These are phyloP conservation scores for Colletotrichum simmondsii DNA, from an alignment of 2,329 filamentous ascomycete species.

Conservation along the genomic window DNA sequence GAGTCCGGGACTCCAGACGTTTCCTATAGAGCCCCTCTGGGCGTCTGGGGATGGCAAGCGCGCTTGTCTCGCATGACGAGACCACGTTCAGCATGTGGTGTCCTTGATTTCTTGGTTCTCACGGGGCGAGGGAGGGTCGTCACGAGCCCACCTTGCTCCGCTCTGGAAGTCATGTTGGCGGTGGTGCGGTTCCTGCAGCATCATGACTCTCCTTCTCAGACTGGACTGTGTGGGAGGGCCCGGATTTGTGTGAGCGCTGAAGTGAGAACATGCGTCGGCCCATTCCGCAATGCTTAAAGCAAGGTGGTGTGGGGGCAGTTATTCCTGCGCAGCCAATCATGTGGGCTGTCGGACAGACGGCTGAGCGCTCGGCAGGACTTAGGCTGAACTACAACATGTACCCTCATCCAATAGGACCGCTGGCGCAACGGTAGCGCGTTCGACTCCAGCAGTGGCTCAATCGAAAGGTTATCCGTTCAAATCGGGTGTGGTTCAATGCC, in stretches of 20 bases:
- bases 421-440: conserved; percentile 35
- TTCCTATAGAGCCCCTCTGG: background rate
- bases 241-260: background rate
- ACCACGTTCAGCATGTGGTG: background rate
- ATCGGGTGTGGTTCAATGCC: conserved; percentile 26
- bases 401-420: background rate
- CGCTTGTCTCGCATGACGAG: conserved; percentile 12
- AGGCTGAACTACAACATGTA: no score
- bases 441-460: conserved; percentile 27
- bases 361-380: background rate
- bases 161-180: conserved; percentile 26
- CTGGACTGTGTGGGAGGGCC: background rate
- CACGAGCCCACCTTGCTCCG: conserved; percentile 18
- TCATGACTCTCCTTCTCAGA: conserved; percentile 14
- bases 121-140: background rate
- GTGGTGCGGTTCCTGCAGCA: conserved; percentile 14
- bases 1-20: no score
- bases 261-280: background rate
- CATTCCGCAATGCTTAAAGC: conserved; percentile 10
- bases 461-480: conserved; percentile 35
- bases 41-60: background rate
- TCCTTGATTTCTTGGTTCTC: conserved; percentile 7
- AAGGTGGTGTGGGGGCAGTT: background rate
- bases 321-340: background rate
- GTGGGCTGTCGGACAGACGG: background rate